Evolutionary conservation across 2,329 filamentous ascomycete species (phyloP), one percentile per base, ranked within the genome.

Genomic region (Incumbomyces lentus): DNA sequence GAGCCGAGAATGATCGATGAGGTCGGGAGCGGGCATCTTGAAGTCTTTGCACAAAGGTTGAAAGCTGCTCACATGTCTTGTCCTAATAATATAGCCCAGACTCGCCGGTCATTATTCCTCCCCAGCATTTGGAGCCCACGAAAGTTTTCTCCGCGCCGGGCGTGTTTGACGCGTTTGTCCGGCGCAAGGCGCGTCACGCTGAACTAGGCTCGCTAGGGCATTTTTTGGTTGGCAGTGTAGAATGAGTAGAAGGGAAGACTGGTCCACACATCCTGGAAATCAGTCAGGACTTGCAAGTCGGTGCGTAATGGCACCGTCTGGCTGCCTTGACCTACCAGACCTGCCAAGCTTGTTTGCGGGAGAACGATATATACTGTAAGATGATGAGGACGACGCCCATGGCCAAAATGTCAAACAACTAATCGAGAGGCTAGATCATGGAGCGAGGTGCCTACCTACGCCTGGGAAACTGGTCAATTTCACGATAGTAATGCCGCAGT

Each of bases 1-100:
- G 62, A 84, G 82, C 59, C 89, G 88, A 50, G 90, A 95, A 66
- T 95, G 82, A 63, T 95, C 90, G 52, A 82, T 72, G 35, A 83
- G 58, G 50, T 66, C 71, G 55, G 68, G 63, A 48, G 63, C 55
- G 51, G 67, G 57, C 71, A 73, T 73, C 22, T 26, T 26, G 22
- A 8, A 5, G 22, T 26, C 22, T 26, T 5, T 26, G 8, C 22
- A 26, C 22, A 26, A 5, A 8, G 4, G 22, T 26, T n/a, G n/a
- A 8, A 26, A 26, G 22, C 22, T 26, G 22, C 22, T 26, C 22
- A 26, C 22, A 26, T n/a, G n/a, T n/a, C n/a, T n/a, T n/a, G n/a
- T n/a, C n/a, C n/a, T n/a, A n/a, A n/a, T n/a, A n/a, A n/a, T n/a
- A n/a, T n/a, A n/a, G n/a, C n/a, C n/a, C 34, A 8, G 34, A 37